Conservation (phyloP, 163 green algal genomes). For the Chloromonas sp. region DNA sequence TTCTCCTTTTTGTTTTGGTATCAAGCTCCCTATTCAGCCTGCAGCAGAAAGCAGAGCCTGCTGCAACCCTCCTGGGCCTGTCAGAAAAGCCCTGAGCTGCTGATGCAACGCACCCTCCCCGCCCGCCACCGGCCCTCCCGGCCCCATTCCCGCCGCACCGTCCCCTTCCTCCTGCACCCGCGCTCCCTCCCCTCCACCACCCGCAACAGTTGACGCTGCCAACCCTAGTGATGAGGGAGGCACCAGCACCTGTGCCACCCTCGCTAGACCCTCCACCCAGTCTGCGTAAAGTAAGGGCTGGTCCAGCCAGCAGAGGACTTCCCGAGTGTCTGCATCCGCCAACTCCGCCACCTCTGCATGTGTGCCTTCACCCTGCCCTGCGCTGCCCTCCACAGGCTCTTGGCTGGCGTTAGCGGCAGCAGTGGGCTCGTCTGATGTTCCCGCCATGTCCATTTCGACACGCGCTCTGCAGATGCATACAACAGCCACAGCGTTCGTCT, state of each 20-base stretch:
- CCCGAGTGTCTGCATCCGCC: neutral
- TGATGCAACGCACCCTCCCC: neutral
- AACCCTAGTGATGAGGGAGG: neutral
- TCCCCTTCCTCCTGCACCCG: neutral
- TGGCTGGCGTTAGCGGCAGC: neutral
- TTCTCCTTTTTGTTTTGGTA: too few relatives aligned
- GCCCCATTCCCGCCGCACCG: neutral
- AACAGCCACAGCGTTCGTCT: too few relatives aligned
- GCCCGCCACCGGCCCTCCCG: neutral
- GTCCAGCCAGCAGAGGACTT: constrained; percentile 27
- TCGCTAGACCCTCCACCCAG: constrained; percentile 24
- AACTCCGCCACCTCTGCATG: neutral
- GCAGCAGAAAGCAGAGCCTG: neutral
- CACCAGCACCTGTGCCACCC: constrained; percentile 14
- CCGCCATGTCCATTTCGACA: too few relatives aligned
- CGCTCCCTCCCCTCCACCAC: neutral
- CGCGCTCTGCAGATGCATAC: too few relatives aligned
- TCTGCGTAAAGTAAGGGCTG: constrained; percentile 29
- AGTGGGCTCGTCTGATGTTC: too few relatives aligned
- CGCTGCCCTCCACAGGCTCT: neutral
- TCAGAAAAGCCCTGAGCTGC: neutral
- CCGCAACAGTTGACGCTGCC: neutral
- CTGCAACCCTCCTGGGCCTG: neutral
- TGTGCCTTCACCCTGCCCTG: neutral
- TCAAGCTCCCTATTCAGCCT: too few relatives aligned